Evolutionary conservation across 192 early-diverging fungal species (phyloP).

Genomic region (Podila epigama): DNA sequence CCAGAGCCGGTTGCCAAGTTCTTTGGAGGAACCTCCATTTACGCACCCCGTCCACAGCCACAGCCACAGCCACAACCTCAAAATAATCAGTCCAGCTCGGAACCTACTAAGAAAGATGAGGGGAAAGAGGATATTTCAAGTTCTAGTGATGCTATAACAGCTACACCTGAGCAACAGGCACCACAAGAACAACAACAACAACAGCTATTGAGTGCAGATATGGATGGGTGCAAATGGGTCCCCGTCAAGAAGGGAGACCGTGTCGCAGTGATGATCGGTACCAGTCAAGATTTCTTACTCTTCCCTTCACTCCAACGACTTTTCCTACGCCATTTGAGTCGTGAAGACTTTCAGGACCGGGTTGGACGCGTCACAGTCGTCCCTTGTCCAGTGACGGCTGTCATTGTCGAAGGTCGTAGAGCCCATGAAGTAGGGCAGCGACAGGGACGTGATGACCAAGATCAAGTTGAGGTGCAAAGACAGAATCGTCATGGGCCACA

Average conservation of each 20-base stretch:
- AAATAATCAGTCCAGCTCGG: not conserved
- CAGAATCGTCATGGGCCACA: too few relatives aligned
- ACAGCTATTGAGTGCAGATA: not conserved
- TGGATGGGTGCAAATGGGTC: conserved; percentile 32
- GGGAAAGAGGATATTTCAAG: not conserved
- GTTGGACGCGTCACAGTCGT: conserved; percentile 13
- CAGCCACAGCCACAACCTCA: not conserved
- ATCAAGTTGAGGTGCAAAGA: too few relatives aligned
- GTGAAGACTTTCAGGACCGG: conserved; percentile 41
- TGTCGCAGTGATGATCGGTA: conserved; percentile 45
- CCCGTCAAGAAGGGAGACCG: conserved; percentile 23
- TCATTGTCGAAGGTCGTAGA: conserved; percentile 1
- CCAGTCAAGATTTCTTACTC: conserved; percentile 34
- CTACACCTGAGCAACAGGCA: not conserved
- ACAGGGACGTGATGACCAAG: too few relatives aligned
- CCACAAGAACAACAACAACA: not conserved
- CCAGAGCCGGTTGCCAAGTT: conserved; percentile 21
- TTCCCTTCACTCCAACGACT: conserved; percentile 44
- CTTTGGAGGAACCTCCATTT: conserved; percentile 29
- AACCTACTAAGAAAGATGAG: not conserved
- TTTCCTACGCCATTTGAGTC: conserved; percentile 35
- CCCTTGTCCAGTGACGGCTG: conserved; percentile 7
- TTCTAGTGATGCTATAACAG: not conserved
- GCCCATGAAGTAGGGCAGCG: not conserved
- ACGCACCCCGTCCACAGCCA: not conserved